Percentiles rank a stretch among this genome's conserved stretches.
phyloP scores from a whole-genome alignment of 2,329 filamentous ascomycete species.

The Nemania sp. region DNA sequence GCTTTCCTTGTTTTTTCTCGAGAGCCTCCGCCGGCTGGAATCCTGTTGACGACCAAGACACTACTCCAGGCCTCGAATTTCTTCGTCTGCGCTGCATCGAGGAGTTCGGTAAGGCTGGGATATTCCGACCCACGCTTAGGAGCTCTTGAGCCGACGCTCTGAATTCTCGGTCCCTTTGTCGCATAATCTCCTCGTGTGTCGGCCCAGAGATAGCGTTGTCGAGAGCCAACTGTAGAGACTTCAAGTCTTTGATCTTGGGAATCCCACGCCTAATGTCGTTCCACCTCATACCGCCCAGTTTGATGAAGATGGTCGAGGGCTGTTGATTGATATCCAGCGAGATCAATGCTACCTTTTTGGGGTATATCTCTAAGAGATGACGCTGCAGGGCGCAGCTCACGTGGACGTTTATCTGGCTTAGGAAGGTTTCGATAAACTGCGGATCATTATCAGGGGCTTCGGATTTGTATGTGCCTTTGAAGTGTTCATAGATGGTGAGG shows the following conservation, averaged over 20 bases:
- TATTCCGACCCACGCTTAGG: too few species aligned
- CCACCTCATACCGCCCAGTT: conserved; percentile 9
- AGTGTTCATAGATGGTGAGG: conserved; percentile 28
- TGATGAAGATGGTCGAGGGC: conserved; percentile 12
- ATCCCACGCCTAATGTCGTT: conserved; percentile 12
- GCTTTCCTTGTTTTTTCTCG: too few species aligned
- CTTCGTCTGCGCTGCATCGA: too few species aligned
- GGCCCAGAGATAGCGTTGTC: conserved; percentile 13
- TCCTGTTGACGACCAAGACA: too few species aligned
- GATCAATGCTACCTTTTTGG: conserved; percentile 21
- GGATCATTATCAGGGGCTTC: conserved; percentile 26
- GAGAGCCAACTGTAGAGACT: conserved; percentile 13
- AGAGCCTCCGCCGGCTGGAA: too few species aligned
- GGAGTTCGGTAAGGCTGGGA: too few species aligned
- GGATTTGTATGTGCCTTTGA: conserved; percentile 26
- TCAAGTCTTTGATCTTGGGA: conserved; percentile 9
- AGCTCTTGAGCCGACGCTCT: too few species aligned
- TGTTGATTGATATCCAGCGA: background rate
- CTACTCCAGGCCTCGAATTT: too few species aligned
- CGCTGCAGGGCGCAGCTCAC: conserved; percentile 31
- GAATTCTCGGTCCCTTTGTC: too few species aligned
- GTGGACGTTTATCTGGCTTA: conserved; percentile 27
- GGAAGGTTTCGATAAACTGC: conserved; percentile 30
- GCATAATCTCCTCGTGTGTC: background rate
- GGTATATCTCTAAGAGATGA: conserved; percentile 27